Percentiles rank a stretch among this genome's conserved stretches.
These are phyloP conservation scores for Dipteronia sinensis DNA, from an alignment of 345 rosid species.

Conservation along the genomic window DNA sequence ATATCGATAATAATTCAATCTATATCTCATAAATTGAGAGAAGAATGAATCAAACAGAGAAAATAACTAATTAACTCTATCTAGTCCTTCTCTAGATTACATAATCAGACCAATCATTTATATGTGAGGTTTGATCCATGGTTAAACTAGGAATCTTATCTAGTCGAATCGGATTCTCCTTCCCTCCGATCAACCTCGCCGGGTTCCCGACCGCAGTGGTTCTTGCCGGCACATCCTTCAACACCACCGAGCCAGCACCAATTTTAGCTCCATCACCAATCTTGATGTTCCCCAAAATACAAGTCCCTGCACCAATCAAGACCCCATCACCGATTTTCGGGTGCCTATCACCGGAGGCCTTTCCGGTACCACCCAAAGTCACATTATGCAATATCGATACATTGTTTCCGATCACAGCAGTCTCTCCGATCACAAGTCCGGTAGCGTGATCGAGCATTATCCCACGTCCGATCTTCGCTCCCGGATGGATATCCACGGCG, in stretches of 20 bases:
- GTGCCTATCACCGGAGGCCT: slow-evolving; percentile 79
- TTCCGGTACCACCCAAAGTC: slow-evolving; percentile 92
- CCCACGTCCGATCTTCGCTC: slow-evolving; percentile 77
- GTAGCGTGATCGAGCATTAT: slow-evolving; percentile 86
- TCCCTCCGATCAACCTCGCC: slow-evolving; percentile 90
- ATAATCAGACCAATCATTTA: slow-evolving; percentile 86
- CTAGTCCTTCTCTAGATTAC: slow-evolving; percentile 50
- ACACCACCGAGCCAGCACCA: slow-evolving; percentile 89
- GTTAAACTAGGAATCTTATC: slow-evolving; percentile 84
- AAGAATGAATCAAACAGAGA: too few species aligned
- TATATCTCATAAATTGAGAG: too few species aligned
- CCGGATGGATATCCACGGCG: slow-evolving; percentile 94
- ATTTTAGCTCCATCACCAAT: slow-evolving; percentile 97
- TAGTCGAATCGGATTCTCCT: slow-evolving; percentile 68
- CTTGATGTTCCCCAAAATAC: slow-evolving; percentile 80
- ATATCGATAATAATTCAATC: too few species aligned
- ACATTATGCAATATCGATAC: slow-evolving; percentile 92
- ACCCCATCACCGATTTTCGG: slow-evolving; percentile 98
- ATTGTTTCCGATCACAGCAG: slow-evolving; percentile 86
- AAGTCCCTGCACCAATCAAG: slow-evolving; percentile 88
- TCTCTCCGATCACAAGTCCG: slow-evolving; percentile 83
- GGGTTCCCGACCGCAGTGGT: slow-evolving; percentile 97
- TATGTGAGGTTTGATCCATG: slow-evolving; percentile 92
- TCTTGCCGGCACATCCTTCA: slow-evolving; percentile 75
- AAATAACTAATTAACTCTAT: background rate